Evolutionary conservation across 805 yeast species (phyloP).

Genomic region (Candida verbasci): DNA sequence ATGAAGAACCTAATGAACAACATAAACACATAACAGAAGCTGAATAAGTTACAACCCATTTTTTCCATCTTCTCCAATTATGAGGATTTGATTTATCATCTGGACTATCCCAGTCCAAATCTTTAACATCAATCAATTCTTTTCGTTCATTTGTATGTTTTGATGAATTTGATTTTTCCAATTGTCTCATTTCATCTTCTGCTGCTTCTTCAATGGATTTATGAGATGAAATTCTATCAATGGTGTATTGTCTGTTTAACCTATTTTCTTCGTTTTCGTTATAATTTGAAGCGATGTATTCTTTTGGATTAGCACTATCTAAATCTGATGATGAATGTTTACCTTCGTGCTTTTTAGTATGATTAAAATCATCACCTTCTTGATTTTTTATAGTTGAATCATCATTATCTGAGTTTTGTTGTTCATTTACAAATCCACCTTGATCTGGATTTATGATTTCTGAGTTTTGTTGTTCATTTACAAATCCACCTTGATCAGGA

Average conservation of each 20-base stretch:
- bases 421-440: background rate
- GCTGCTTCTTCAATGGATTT: slow-evolving; percentile 16
- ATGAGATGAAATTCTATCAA: slow-evolving; percentile 16
- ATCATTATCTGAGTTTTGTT: background rate
- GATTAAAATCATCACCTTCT: background rate
- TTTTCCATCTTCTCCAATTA: slow-evolving; percentile 62
- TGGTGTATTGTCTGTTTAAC: slow-evolving; percentile 13
- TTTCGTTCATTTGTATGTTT: slow-evolving; percentile 6
- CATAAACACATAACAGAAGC: slow-evolving; percentile 63
- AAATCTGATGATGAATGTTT: background rate
- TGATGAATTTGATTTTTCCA: slow-evolving; percentile 1
- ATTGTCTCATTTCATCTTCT: slow-evolving; percentile 10
- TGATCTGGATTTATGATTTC: too few relatives aligned
- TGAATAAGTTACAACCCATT: slow-evolving; percentile 63
- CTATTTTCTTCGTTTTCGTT: slow-evolving; percentile 11
- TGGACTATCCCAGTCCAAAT: slow-evolving; percentile 56
- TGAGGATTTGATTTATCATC: slow-evolving; percentile 61
- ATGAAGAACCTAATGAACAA: slow-evolving; percentile 71
- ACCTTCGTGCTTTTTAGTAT: background rate
- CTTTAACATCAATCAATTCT: slow-evolving; percentile 12
- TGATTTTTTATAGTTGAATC: slow-evolving; percentile 1
- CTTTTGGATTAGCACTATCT: background rate
- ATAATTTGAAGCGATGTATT: background rate
- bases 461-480: background rate
- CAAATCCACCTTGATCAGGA: background rate